Conservation (phyloP, 129 eudicot genomes). For the Chrysanthemum seticuspe region DNA sequence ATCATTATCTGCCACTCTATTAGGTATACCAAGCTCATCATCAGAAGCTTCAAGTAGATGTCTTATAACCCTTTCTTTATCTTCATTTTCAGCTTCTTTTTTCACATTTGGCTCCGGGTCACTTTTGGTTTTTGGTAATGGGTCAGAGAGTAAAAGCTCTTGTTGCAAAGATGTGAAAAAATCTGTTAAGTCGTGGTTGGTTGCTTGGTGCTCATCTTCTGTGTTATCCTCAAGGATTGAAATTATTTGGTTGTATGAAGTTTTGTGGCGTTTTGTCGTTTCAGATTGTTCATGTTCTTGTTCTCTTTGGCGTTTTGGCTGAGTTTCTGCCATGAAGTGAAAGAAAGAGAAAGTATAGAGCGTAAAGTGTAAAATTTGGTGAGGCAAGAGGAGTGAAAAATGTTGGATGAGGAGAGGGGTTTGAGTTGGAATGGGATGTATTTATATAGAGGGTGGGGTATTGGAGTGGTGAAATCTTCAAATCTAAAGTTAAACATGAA, state of each 20-base stretch:
- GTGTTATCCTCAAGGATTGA: conserved; percentile 51
- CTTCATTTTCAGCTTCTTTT: conserved; percentile 20
- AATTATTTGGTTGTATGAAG: conserved; percentile 42
- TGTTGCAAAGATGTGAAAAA: conserved; percentile 54
- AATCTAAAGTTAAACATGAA: neutral
- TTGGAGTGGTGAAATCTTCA: neutral
- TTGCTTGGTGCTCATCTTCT: conserved; percentile 38
- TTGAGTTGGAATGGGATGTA: conserved; percentile 4
- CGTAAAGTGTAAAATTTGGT: conserved; percentile 16
- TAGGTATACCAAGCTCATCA: conserved; percentile 77
- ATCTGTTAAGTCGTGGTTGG: conserved; percentile 46
- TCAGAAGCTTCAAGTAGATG: conserved; percentile 93
- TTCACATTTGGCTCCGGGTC: conserved; percentile 7
- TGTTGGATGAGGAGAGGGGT: conserved; percentile 51
- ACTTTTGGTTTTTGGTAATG: conserved; percentile 9
- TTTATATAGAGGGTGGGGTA: conserved; percentile 5
- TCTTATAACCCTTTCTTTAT: conserved; percentile 48
- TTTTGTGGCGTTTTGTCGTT: conserved; percentile 46
- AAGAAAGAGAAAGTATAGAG: neutral
- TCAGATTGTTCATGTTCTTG: conserved; percentile 16
- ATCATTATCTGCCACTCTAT: conserved; percentile 26
- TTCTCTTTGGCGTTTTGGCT: conserved; percentile 47
- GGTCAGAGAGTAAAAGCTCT: conserved; percentile 44
- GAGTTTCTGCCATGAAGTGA: conserved; percentile 42
- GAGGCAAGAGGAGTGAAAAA: neutral